Conservation (phyloP, 257 asterid genomes). For the Solanum chmielewskii region DNA sequence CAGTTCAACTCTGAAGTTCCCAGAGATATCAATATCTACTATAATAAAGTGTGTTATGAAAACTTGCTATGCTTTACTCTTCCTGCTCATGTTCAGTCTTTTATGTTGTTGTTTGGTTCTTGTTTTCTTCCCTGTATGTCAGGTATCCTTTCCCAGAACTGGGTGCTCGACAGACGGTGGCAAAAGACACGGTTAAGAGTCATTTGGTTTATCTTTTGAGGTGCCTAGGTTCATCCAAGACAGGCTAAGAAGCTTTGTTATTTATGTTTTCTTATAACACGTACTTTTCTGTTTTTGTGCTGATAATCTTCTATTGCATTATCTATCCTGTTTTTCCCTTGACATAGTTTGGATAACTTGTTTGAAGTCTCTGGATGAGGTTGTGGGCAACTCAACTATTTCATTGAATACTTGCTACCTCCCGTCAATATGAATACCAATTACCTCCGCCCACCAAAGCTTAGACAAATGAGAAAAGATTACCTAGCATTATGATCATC, state of each 20-base stretch:
- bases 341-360: too few species aligned
- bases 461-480: neutral
- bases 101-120: neutral
- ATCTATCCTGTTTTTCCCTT: too few species aligned
- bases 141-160: slow-evolving; percentile 18
- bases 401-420: neutral
- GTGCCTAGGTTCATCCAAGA: neutral
- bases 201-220: neutral
- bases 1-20: neutral
- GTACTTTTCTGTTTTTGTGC: neutral
- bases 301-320: neutral
- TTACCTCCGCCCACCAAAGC: neutral
- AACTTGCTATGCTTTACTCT: neutral
- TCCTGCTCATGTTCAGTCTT: neutral
- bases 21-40: neutral
- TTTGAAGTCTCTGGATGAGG: neutral
- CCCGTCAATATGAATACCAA: too few species aligned
- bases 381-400: neutral
- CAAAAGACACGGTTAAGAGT: neutral
- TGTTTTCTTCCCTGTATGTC: slow-evolving; percentile 13
- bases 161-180: slow-evolving; percentile 43
- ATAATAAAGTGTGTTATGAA: neutral
- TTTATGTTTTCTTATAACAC: neutral
- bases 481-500: neutral
- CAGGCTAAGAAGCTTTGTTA: slow-evolving; percentile 1